Conservation (phyloP, 768 basidiomycete genomes). For the Candolleomyces aberdarensis region DNA sequence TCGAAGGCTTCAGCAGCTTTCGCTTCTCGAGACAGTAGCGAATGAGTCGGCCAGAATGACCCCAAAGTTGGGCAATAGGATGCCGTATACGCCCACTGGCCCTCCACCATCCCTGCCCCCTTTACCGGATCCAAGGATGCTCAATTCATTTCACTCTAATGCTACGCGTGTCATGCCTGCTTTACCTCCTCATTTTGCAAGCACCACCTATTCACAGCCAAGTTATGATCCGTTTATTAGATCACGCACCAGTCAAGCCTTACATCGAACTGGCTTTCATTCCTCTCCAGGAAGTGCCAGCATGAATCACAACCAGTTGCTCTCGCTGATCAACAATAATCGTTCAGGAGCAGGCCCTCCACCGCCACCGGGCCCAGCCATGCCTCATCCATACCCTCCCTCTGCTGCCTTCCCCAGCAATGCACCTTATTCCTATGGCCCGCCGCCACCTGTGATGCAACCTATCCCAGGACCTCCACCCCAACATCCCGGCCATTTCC, state of each 20-base stretch:
- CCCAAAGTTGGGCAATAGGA: slow-evolving; percentile 22
- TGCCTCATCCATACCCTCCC: slow-evolving; percentile 14
- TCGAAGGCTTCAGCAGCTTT: slow-evolving; percentile 66
- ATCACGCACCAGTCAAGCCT: slow-evolving; percentile 45
- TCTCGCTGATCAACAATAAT: slow-evolving; percentile 39
- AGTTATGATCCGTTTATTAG: slow-evolving; percentile 39
- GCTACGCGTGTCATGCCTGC: slow-evolving; percentile 16
- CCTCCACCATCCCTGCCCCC: slow-evolving; percentile 12
- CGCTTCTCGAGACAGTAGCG: slow-evolving; percentile 67
- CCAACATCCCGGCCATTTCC: slow-evolving; percentile 4
- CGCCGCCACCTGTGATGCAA: neutral
- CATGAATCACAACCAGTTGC: slow-evolving; percentile 51
- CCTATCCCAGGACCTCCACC: slow-evolving; percentile 7
- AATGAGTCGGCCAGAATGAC: slow-evolving; percentile 70
- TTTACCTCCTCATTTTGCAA: slow-evolving; percentile 13
- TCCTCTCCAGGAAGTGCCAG: slow-evolving; percentile 37
- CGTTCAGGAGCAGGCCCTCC: slow-evolving; percentile 14
- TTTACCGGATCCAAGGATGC: slow-evolving; percentile 13
- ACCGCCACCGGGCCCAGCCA: slow-evolving; percentile 14
- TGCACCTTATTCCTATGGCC: neutral
- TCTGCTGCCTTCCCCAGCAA: neutral
- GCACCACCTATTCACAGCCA: slow-evolving; percentile 5
- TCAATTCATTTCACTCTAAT: neutral
- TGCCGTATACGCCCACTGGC: slow-evolving; percentile 5
- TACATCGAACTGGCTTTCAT: slow-evolving; percentile 32